phyloP scores from a whole-genome alignment of 2,329 filamentous ascomycete species.

The Teratosphaeria zuluensis region DNA sequence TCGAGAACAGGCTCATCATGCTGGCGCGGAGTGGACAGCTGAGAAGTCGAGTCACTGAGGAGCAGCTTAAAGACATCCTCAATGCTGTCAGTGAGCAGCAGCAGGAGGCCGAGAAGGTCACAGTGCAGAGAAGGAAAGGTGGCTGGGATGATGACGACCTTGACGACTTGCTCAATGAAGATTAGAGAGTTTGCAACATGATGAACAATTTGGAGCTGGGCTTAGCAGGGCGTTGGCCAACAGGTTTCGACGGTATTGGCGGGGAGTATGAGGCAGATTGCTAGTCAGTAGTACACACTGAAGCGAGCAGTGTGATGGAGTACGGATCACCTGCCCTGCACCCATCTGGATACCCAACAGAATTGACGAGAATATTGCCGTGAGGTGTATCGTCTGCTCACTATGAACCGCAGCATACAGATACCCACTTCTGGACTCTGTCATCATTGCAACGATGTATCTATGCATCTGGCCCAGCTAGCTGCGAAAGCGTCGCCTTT shows the following conservation, averaged over 20 bases:
- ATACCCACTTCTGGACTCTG: too few relatives aligned
- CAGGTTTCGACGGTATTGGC: too few relatives aligned
- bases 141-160: constrained; percentile 79
- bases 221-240: background rate
- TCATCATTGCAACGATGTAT: too few relatives aligned
- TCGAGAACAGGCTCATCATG: constrained; percentile 89
- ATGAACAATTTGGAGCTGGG: background rate
- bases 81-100: constrained; percentile 65
- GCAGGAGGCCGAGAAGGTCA: constrained; percentile 73
- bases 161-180: constrained; percentile 53
- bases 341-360: too few relatives aligned
- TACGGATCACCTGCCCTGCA: too few relatives aligned
- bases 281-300: too few relatives aligned
- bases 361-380: too few relatives aligned
- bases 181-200: constrained; percentile 7
- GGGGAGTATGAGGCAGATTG: too few relatives aligned
- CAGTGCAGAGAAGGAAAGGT: constrained; percentile 71
- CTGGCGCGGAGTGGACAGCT: constrained; percentile 83
- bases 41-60: constrained; percentile 77
- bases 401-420: too few relatives aligned
- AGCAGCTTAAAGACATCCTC: constrained; percentile 85
- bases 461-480: background rate
- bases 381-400: too few relatives aligned
- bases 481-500: background rate
- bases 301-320: too few relatives aligned